Conservation (phyloP, 73 alveolate species). For the Uronychia binucleata region DNA sequence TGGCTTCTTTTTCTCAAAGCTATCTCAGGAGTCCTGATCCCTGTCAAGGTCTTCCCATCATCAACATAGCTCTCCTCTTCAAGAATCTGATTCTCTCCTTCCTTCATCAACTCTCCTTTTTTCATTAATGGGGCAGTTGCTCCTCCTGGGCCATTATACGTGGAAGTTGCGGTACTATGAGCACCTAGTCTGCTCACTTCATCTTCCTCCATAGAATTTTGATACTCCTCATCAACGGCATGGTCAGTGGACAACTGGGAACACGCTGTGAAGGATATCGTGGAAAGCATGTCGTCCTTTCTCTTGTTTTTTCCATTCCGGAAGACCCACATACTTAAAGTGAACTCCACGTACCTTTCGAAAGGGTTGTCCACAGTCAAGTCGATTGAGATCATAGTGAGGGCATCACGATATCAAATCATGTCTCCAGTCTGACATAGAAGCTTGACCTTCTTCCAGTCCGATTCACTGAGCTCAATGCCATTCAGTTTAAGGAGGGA, state of each 20-base stretch:
- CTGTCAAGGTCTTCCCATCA: not conserved
- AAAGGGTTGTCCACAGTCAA: not conserved
- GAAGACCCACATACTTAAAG: not conserved
- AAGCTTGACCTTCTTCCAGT: not conserved
- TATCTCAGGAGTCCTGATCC: not conserved
- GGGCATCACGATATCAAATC: not conserved
- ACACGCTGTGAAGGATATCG: not conserved
- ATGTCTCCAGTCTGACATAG: not conserved
- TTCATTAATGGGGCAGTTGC: not conserved
- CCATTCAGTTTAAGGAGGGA: not conserved
- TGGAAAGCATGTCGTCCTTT: not conserved
- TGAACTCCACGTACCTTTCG: not conserved
- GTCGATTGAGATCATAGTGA: not conserved
- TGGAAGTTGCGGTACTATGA: not conserved
- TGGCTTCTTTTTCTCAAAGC: not conserved
- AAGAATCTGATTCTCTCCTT: not conserved
- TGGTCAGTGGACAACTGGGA: not conserved
- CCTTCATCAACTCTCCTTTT: not conserved
- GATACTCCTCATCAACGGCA: not conserved
- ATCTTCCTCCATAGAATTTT: too few species aligned
- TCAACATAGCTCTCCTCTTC: not conserved
- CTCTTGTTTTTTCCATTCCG: not conserved
- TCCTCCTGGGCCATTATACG: not conserved
- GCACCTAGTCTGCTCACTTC: not conserved
- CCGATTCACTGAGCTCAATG: not conserved